phyloP scores from a whole-genome alignment of 331 rosid species.

The Cydonia oblonga region DNA sequence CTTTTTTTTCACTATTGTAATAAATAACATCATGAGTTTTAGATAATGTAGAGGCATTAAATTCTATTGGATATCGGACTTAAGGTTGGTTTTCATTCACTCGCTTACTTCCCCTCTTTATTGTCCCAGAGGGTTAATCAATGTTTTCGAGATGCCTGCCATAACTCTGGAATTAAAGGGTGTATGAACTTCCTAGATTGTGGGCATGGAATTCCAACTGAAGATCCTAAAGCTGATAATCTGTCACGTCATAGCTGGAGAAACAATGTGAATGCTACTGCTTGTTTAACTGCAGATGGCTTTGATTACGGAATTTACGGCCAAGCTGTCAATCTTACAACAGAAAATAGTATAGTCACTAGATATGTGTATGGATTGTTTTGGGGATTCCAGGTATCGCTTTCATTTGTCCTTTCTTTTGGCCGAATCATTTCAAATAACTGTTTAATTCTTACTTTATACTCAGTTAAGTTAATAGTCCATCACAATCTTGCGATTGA shows the following conservation, averaged over 20 bases:
- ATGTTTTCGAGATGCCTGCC: constrained; percentile 61
- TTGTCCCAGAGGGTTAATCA: constrained; percentile 65
- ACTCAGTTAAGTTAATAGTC: background rate
- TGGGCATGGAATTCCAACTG: constrained; percentile 19
- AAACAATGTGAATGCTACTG: background rate
- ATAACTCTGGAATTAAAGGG: rapidly evolving
- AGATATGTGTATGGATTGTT: constrained; percentile 62
- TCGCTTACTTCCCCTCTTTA: constrained; percentile 11
- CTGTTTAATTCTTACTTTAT: background rate
- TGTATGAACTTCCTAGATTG: constrained; percentile 59
- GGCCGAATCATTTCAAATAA: background rate
- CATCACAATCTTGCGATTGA: background rate
- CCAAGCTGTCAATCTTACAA: constrained; percentile 49
- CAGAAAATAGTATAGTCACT: constrained; percentile 20
- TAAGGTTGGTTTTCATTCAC: background rate
- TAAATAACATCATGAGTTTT: background rate
- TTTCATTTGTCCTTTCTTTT: background rate
- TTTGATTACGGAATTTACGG: constrained; percentile 47
- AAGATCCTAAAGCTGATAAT: rapidly evolving
- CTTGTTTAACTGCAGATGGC: constrained; percentile 25
- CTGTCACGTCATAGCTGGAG: background rate
- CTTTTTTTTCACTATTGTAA: background rate
- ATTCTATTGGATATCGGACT: background rate
- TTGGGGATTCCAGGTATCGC: constrained; percentile 87
- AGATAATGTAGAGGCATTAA: background rate